Base-by-base conservation (phyloP, 169 alveolate species). In the Babesia bigemina region DNA sequence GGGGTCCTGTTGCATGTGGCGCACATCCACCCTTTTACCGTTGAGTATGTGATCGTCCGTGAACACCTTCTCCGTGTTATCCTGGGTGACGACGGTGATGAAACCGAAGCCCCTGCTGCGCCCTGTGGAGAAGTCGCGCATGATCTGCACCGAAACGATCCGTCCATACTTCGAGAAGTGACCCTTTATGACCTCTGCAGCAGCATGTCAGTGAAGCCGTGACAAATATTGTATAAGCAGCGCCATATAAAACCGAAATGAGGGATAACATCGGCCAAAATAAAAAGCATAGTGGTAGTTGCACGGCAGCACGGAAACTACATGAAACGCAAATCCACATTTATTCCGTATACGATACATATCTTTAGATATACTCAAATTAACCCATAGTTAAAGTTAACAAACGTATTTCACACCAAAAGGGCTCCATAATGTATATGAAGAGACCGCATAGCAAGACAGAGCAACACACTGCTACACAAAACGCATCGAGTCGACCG, bases 81-180 rank as follows among this genome's bases (percentile, higher is more conserved):
- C 75, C 67, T 79, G 87, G 6, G 29, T 42, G 29, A 33, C 56
- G 21, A 79, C 59, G 26, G 87, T 70, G 17, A 79, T 84, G 45
- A 79, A 79, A 0, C 84, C 87, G 63, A 79, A 79, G 14, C 87
- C 87, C 55, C 87, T 60, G 63, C 69, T 74, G 39, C 87, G 55
- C 26, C 76, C 76, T 12, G 87, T 70, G 28, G 62, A 16, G 47
- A 60, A 44, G 39, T 79, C 87, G 49, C 87, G 74, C 87, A 79
- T 79, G 48, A 79, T 84, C 29, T 79, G 87, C 24, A 71, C 49
- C 16, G 82, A 33, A 17, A 79, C 58, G 19, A 79, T 61, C n/a
- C 59, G 50, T 0, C 87, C 87, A 33, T 79, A 79, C 57, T 79
- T 79, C 49, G 62, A 24, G 44, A 79, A 79, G 63, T 79, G 63